These are phyloP conservation scores for Fusarium sp. DNA, from an alignment of 2,329 filamentous ascomycete species.

Conservation along the genomic window DNA sequence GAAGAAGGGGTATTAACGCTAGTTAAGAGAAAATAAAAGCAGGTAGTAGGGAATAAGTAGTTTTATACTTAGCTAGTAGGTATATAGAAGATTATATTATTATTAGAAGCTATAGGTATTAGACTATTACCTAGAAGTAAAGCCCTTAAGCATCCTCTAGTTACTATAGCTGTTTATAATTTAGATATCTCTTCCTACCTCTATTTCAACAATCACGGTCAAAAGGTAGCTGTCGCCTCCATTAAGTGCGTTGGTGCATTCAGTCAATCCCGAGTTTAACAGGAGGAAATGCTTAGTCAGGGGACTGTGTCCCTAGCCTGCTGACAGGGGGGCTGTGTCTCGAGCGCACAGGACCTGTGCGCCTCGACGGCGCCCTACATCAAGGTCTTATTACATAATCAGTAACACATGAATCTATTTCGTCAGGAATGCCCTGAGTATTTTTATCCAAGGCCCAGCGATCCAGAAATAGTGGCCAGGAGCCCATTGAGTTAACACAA, in stretches of 20 bases:
- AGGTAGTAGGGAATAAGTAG: not conserved
- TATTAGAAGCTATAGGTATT: not conserved
- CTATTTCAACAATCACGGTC: not conserved
- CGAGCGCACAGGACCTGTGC: not conserved
- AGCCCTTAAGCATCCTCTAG: not conserved
- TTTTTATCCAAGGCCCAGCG: too few relatives aligned
- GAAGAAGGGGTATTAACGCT: not conserved
- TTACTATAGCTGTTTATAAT: not conserved
- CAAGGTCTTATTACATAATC: too few relatives aligned
- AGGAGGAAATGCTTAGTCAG: not conserved
- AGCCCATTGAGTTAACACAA: too few relatives aligned
- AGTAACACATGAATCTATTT: too few relatives aligned
- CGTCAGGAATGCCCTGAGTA: too few relatives aligned
- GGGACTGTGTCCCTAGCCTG: not conserved
- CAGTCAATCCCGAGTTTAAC: not conserved
- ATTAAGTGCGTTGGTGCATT: not conserved
- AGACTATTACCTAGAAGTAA: not conserved
- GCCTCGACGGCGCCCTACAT: not conserved
- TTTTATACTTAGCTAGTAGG: not conserved
- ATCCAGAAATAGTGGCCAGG: too few relatives aligned
- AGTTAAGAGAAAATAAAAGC: not conserved
- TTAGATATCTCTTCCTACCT: not conserved
- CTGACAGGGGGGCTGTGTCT: not conserved
- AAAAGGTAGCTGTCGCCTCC: not conserved
- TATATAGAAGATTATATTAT: not conserved